Percentiles rank a stretch among this genome's conserved stretches.
Conservation (phyloP, 441 rosid genomes). For the Euphorbia schlechtendalii region DNA sequence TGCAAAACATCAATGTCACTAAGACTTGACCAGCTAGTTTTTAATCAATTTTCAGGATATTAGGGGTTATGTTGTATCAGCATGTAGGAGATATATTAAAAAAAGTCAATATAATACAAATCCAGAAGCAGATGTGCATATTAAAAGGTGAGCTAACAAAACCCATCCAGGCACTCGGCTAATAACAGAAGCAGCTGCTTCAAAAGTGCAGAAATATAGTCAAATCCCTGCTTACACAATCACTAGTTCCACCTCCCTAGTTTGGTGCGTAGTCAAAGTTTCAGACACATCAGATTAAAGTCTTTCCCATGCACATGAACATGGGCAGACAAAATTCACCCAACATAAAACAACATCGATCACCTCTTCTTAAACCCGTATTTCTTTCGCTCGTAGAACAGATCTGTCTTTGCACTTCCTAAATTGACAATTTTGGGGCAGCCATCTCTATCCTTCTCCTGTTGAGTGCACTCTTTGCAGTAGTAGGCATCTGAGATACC, state of each 20-base stretch:
- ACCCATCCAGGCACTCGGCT: too few species aligned
- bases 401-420: conserved; percentile 83
- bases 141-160: too few species aligned
- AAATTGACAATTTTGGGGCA: conserved; percentile 84
- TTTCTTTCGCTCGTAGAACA: conserved; percentile 79
- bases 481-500: conserved; percentile 85
- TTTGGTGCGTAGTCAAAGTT: too few species aligned
- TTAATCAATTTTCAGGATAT: too few species aligned
- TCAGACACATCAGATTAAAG: background rate
- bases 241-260: background rate
- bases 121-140: too few species aligned
- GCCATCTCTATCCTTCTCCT: conserved; percentile 89
- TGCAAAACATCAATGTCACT: too few species aligned
- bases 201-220: background rate
- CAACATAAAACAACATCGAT: conserved; percentile 3
- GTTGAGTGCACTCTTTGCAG: conserved; percentile 87
- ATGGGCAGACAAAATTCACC: background rate
- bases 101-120: too few species aligned
- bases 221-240: background rate
- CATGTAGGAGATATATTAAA: too few species aligned
- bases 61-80: too few species aligned
- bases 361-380: conserved; percentile 77
- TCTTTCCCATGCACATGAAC: background rate
- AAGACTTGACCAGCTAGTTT: too few species aligned
- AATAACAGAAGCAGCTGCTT: background rate